A percentile compares a stretch with the other conserved stretches of the same genome.
Conservation (phyloP, 2,329 filamentous ascomycete species). For the Ceratocystis harringtonii region DNA sequence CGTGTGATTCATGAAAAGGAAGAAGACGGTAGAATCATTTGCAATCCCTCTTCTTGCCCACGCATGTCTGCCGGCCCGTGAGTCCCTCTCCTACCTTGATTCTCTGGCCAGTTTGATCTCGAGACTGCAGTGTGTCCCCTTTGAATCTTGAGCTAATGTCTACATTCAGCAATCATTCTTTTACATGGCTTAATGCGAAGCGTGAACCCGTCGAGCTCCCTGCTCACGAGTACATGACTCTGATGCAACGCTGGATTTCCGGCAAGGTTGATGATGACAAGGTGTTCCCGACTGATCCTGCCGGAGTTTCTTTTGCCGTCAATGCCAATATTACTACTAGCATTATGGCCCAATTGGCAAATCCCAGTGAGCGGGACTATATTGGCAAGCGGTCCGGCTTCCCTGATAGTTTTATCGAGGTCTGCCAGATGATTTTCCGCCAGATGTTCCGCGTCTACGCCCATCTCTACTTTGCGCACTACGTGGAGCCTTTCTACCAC, state of each 20-base stretch:
- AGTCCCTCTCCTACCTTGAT: constrained; percentile 30
- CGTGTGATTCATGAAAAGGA: constrained; percentile 78
- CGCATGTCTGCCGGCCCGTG: constrained; percentile 90
- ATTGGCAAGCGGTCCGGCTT: constrained; percentile 87
- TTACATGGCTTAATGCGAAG: constrained; percentile 87
- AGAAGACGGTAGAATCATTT: constrained; percentile 60
- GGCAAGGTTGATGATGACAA: constrained; percentile 83
- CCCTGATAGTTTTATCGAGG: constrained; percentile 72
- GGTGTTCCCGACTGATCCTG: constrained; percentile 79
- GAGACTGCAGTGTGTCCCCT: neutral
- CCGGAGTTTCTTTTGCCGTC: constrained; percentile 50
- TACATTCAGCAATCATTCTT: constrained; percentile 60
- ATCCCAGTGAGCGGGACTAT: constrained; percentile 53
- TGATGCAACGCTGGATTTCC: constrained; percentile 94
- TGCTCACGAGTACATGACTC: constrained; percentile 81
- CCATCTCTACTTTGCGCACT: constrained; percentile 96
- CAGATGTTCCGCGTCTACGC: constrained; percentile 99
- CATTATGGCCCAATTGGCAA: constrained; percentile 48
- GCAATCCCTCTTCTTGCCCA: constrained; percentile 70
- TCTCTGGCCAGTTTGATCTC: neutral
- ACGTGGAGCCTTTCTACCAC: constrained; percentile 68
- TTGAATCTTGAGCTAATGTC: neutral
- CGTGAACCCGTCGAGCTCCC: constrained; percentile 82
- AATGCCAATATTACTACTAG: constrained; percentile 44
- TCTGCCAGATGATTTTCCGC: constrained; percentile 86